Conservation (phyloP, 169 alveolate genomes). For the Perkinsus marinus region DNA sequence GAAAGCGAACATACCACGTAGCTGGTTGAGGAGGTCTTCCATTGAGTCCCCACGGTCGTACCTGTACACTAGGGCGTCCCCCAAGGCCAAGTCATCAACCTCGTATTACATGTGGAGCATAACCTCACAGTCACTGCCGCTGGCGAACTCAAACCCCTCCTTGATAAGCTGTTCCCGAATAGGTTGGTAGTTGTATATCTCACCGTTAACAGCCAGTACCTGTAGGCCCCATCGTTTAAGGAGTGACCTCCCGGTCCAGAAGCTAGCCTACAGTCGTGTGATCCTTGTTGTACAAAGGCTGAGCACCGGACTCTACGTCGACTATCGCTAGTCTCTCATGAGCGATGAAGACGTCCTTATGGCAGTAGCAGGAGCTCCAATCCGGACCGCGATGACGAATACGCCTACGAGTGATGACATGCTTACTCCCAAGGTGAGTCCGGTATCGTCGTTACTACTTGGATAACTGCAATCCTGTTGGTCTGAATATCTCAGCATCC, state of each 20-base stretch:
- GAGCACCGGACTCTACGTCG: conserved; percentile 38
- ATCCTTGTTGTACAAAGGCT: conserved; percentile 31
- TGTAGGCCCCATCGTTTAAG: not conserved
- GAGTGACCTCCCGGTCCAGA: not conserved
- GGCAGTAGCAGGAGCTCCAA: conserved; percentile 31
- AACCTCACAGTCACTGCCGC: conserved; percentile 17
- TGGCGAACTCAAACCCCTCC: not conserved
- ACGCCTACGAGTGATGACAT: not conserved
- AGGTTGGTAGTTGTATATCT: conserved; percentile 34
- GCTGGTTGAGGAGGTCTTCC: conserved; percentile 8
- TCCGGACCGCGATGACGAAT: conserved; percentile 56
- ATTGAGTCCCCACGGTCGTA: conserved; percentile 2
- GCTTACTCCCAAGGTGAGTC: not conserved
- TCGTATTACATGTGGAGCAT: conserved; percentile 13
- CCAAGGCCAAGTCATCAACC: not conserved
- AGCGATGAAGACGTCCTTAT: conserved; percentile 25
- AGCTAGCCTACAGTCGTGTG: not conserved
- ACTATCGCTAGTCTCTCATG: conserved; percentile 50
- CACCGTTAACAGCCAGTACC: conserved; percentile 36
- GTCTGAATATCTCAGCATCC: not conserved
- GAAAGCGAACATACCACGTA: conserved; percentile 36
- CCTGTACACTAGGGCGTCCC: not conserved
- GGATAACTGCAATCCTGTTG: not conserved
- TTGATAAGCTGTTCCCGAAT: conserved; percentile 1
- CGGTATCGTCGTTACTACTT: not conserved